These are phyloP conservation scores for Hortaea werneckii DNA, from an alignment of 2,329 filamentous ascomycete genomes.

Conservation along the genomic window DNA sequence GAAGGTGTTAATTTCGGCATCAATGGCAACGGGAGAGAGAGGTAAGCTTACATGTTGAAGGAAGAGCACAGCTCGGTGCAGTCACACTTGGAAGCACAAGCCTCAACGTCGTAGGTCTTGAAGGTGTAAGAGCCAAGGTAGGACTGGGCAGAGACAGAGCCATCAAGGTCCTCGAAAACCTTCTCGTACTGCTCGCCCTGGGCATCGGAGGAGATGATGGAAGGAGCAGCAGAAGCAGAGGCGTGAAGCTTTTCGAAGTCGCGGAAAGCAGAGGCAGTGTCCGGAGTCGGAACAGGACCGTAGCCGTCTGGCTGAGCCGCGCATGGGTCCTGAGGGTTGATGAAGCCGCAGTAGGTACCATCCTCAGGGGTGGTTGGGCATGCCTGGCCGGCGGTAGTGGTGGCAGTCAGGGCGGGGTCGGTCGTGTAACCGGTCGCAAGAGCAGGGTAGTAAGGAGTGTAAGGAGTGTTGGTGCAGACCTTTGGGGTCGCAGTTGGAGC, in stretches of 20 bases:
- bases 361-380: conserved; percentile 15
- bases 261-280: conserved; percentile 19
- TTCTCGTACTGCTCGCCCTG: conserved; percentile 13
- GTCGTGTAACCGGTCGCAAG: conserved; percentile 15
- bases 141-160: conserved; percentile 18
- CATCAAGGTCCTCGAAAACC: conserved; percentile 25
- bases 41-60: conserved; percentile 22
- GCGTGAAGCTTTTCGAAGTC: conserved; percentile 8
- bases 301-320: conserved; percentile 28
- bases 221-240: not conserved
- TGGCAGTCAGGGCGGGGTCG: conserved; percentile 12
- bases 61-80: conserved; percentile 21
- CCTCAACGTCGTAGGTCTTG: conserved; percentile 19
- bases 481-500: not conserved
- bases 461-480: not conserved
- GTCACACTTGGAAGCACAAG: conserved; percentile 25
- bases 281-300: conserved; percentile 19
- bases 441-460: conserved; percentile 12
- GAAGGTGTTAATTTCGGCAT: not conserved
- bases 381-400: conserved; percentile 12
- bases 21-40: too few relatives aligned
- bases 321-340: conserved; percentile 30
- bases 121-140: conserved; percentile 25
- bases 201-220: not conserved
- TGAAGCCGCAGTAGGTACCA: conserved; percentile 28